Evolutionary conservation across 2,329 filamentous ascomycete species (phyloP).

Genomic region (Fusarium sororula): DNA sequence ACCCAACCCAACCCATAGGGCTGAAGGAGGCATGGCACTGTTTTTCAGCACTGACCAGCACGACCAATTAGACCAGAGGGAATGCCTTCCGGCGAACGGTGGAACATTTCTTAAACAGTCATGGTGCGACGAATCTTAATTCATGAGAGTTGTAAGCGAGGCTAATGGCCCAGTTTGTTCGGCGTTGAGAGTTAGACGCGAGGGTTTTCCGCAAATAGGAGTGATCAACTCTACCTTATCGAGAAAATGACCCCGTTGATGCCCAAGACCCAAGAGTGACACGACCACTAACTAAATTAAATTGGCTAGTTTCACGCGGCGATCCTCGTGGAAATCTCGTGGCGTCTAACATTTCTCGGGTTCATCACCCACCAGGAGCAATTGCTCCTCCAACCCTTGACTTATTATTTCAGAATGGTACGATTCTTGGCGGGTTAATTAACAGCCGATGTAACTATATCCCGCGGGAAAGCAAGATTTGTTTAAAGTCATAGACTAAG

Average conservation of each 20-base stretch:
- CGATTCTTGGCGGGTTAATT: not conserved
- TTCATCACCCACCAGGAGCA: not conserved
- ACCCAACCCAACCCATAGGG: slow-evolving; percentile 21
- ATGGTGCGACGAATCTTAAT: slow-evolving; percentile 1
- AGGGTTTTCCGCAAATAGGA: not conserved
- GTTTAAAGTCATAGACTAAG: not conserved
- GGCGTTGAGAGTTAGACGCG: not conserved
- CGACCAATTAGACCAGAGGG: not conserved
- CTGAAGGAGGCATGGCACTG: slow-evolving; percentile 2
- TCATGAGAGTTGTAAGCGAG: not conserved
- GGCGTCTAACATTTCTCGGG: not conserved
- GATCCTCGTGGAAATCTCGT: not conserved
- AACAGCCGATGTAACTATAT: not conserved
- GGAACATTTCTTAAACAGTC: not conserved
- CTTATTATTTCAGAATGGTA: too few relatives aligned
- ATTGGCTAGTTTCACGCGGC: not conserved
- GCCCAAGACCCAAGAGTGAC: not conserved
- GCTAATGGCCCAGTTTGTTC: not conserved
- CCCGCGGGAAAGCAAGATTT: not conserved
- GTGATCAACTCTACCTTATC: not conserved
- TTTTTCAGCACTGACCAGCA: not conserved
- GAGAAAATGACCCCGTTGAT: not conserved
- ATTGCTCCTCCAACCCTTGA: not conserved
- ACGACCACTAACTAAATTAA: not conserved
- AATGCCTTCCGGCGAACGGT: not conserved